Percentiles rank a stretch among this genome's conserved stretches.
These are phyloP conservation scores for Bryoglossum gracile DNA, from an alignment of 495 filamentous ascomycete genomes.

Conservation along the genomic window DNA sequence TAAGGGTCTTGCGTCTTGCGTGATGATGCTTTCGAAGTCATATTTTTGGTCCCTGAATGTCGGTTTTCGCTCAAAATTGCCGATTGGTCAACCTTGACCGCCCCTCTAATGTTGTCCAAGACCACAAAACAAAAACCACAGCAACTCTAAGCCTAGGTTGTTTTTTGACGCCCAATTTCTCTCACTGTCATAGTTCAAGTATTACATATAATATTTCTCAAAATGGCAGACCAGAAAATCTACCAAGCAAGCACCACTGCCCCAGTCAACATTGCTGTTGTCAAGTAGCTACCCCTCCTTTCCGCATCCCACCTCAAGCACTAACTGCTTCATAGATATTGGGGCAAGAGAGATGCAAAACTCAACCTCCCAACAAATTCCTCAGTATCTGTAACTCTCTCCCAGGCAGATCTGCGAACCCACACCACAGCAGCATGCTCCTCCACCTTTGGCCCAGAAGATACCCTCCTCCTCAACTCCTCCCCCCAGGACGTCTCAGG, in stretches of 20 bases:
- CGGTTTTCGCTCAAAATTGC: not conserved
- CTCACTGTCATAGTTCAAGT: not conserved
- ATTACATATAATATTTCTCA: slow-evolving; percentile 5
- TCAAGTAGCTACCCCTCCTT: slow-evolving; percentile 58
- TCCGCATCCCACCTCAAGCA: slow-evolving; percentile 54
- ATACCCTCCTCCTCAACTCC: slow-evolving; percentile 81
- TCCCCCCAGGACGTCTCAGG: slow-evolving; percentile 74
- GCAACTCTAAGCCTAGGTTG: not conserved
- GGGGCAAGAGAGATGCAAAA: slow-evolving; percentile 89
- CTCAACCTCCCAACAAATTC: slow-evolving; percentile 97
- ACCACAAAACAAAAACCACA: slow-evolving; percentile 1
- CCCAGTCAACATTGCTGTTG: slow-evolving; percentile 97
- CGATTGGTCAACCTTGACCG: slow-evolving; percentile 25
- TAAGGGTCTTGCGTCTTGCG: no score
- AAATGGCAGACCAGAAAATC: slow-evolving; percentile 49
- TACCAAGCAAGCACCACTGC: slow-evolving; percentile 93
- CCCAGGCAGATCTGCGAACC: slow-evolving; percentile 86
- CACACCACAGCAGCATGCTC: slow-evolving; percentile 95
- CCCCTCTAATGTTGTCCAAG: slow-evolving; percentile 3
- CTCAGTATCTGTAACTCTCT: slow-evolving; percentile 91
- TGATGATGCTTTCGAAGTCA: slow-evolving; percentile 4
- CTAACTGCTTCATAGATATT: slow-evolving; percentile 96
- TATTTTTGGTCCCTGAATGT: slow-evolving; percentile 5
- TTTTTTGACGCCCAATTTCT: slow-evolving; percentile 1
- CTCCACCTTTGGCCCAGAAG: slow-evolving; percentile 52